These are phyloP conservation scores for Paramecium sexaurelia DNA, from an alignment of 73 alveolate genomes.

Conservation along the genomic window DNA sequence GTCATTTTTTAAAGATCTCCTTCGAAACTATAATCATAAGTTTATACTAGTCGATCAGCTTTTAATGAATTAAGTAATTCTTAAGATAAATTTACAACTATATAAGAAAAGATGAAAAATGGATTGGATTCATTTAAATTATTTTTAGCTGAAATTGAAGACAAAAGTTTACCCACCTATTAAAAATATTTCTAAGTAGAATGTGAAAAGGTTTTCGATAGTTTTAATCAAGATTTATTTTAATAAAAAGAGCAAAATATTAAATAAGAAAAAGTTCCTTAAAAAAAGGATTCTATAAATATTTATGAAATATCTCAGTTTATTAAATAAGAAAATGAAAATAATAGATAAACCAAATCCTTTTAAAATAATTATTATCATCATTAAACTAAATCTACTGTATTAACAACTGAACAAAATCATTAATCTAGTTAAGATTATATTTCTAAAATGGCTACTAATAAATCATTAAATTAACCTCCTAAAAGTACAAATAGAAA, in stretches of 20 bases:
- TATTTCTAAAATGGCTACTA: not conserved
- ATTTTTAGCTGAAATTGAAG: not conserved
- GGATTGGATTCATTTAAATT: not conserved
- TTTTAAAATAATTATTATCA: not conserved
- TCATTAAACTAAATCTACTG: not conserved
- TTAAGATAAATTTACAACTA: not conserved
- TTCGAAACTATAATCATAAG: not conserved
- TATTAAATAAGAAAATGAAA: not conserved
- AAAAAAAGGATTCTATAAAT: not conserved
- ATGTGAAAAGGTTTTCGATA: not conserved
- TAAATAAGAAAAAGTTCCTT: not conserved
- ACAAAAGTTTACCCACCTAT: not conserved
- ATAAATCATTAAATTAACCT: not conserved
- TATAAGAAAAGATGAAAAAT: not conserved
- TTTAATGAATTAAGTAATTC: not conserved
- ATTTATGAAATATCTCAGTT: not conserved
- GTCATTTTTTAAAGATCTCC: not conserved
- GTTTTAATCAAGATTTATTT: not conserved
- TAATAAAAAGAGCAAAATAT: not conserved
- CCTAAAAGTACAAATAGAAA: not conserved
- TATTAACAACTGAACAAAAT: not conserved
- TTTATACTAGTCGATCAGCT: not conserved
- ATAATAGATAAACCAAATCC: not conserved
- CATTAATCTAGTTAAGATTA: not conserved
- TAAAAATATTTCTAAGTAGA: not conserved